Conservation (phyloP, 192 early-diverging fungal genomes). For the Chytriomyces sp. region DNA sequence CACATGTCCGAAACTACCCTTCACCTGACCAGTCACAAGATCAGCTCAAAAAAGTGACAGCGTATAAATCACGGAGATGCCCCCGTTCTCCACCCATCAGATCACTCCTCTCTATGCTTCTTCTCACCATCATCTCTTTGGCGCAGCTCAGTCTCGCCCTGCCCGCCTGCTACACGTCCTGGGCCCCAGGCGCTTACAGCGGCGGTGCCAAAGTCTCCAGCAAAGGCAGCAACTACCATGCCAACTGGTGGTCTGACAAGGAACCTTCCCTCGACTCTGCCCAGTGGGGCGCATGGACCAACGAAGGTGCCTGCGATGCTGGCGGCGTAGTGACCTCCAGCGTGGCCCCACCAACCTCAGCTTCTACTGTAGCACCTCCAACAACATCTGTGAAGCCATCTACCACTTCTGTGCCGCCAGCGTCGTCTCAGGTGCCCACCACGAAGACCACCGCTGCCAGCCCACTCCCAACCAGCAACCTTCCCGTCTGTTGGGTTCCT, state of each 20-base stretch:
- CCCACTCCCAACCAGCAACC: background rate
- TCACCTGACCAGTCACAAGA: too few relatives aligned
- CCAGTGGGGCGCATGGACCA: background rate
- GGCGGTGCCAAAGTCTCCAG: background rate
- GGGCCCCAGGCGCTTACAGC: background rate
- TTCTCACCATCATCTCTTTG: too few relatives aligned
- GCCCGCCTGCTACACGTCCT: background rate
- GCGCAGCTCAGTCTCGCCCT: too few relatives aligned
- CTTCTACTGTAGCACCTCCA: background rate
- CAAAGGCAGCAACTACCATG: conserved; percentile 4
- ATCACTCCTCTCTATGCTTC: too few relatives aligned
- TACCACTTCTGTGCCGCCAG: background rate
- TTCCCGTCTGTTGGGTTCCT: background rate
- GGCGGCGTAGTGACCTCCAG: background rate
- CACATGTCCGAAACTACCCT: too few relatives aligned
- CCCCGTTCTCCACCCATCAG: too few relatives aligned
- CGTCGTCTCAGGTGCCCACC: background rate
- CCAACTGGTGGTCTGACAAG: background rate
- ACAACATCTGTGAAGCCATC: background rate
- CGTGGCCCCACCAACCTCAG: background rate
- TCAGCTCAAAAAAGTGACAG: too few relatives aligned
- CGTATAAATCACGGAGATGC: too few relatives aligned
- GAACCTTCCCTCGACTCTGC: background rate
- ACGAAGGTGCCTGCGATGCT: background rate
- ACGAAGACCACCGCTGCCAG: background rate